Evolutionary conservation across 2,329 filamentous ascomycete genomes (phyloP), one percentile per base, ranked within the genome.

Genomic region (Diaporthe citri): DNA sequence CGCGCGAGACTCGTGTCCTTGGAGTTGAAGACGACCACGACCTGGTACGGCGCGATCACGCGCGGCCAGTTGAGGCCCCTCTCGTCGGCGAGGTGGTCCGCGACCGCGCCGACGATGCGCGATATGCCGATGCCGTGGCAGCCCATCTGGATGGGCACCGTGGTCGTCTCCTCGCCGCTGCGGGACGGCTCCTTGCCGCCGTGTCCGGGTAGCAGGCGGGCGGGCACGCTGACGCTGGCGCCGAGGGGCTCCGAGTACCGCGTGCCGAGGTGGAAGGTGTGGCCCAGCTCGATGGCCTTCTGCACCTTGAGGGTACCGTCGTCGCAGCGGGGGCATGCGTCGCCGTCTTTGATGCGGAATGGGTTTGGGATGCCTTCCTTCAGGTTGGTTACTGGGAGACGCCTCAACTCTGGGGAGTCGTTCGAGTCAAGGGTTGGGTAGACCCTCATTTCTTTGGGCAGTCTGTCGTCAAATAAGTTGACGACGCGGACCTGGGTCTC

Each of bases 91-190:
- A 95, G 87, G 52, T 93, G 89, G 77, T 96, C 93, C 1, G 96
- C 96, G 0, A 97, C 91, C 1, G 97, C 95, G 12, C 93, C 95
- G 76, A 99, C 93, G 79, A 99, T 92, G 59, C 97, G 93, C 7
- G 95, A 97, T 25, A 99, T 91, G 2, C 97, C 97, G 76, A 99
- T 97, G 0, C 97, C 97, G 81, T 98, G 95, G 82, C 97, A 99
- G 73, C 97, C 97, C 97, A 99, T 99, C 78, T 97, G 91, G 80
- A 98, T 89, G 0, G 92, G 87, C 0, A 91, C 87, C 7, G 43
- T 70, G 6, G 71, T 57, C n/a, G 41, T 48, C 41, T 78, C 79
- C 36, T 51, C 55, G 28, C 46, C 28, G 36, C 8, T 25, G 3
- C 34, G 36, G 2, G 52, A 43, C 17, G 43, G 25, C 43, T 46